These are phyloP conservation scores for Solanum habrochaites DNA, from an alignment of 257 asterid genomes.

Conservation along the genomic window DNA sequence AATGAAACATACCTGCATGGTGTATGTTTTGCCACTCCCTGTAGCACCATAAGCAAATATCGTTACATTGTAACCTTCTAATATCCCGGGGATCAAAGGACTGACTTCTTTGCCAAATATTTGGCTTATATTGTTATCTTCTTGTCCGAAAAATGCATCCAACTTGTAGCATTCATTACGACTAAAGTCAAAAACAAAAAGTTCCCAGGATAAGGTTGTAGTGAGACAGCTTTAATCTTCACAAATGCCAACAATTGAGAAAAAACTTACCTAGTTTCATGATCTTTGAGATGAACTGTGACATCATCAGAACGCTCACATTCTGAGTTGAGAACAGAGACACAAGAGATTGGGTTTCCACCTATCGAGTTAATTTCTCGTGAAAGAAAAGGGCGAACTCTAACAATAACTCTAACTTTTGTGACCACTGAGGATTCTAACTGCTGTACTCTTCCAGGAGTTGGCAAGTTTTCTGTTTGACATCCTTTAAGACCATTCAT, in stretches of 20 bases:
- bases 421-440: conserved; percentile 21
- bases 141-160: conserved; percentile 63
- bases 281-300: conserved; percentile 60
- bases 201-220: neutral
- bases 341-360: conserved; percentile 40
- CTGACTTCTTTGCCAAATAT: conserved; percentile 63
- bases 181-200: conserved; percentile 20
- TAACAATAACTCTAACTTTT: conserved; percentile 56
- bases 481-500: conserved; percentile 6
- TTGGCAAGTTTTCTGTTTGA: conserved; percentile 9
- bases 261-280: conserved; percentile 44
- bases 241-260: neutral
- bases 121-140: conserved; percentile 41
- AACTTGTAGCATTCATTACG: conserved; percentile 73
- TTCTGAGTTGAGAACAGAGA: conserved; percentile 26
- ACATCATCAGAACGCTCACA: conserved; percentile 35
- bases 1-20: conserved; percentile 66
- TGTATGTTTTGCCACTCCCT: conserved; percentile 90
- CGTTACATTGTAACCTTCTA: conserved; percentile 68
- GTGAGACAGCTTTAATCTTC: neutral
- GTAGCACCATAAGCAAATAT: conserved; percentile 95
- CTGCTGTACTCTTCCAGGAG: conserved; percentile 22
- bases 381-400: conserved; percentile 80
- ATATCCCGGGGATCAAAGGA: conserved; percentile 66
- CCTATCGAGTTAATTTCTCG: conserved; percentile 26